Percentiles rank a stretch among this genome's conserved stretches.
These are phyloP conservation scores for Magnaporthales sp. DNA, from an alignment of 2,329 filamentous ascomycete genomes.

Conservation along the genomic window DNA sequence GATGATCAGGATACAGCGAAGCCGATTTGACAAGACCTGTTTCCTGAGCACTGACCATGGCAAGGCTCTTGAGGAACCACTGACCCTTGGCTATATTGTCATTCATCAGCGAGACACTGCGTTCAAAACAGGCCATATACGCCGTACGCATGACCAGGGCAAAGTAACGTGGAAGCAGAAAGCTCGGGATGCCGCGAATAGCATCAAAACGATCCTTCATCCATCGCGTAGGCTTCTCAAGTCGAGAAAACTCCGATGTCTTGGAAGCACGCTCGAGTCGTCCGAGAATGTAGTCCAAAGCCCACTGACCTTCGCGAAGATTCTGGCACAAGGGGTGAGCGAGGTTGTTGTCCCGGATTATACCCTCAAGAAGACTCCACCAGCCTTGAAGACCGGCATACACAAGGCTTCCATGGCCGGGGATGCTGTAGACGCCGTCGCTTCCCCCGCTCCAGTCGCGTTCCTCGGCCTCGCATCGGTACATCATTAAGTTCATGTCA, in stretches of 20 bases:
- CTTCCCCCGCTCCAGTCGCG: conserved; percentile 67
- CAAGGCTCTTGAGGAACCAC: conserved; percentile 78
- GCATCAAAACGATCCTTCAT: conserved; percentile 77
- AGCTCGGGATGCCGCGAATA: conserved; percentile 76
- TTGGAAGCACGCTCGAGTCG: conserved; percentile 67
- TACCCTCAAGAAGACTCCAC: conserved; percentile 84
- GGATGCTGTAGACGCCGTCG: conserved; percentile 85
- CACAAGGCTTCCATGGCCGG: conserved; percentile 73
- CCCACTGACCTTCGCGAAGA: conserved; percentile 84
- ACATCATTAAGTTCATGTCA: conserved; percentile 87
- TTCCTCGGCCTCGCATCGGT: conserved; percentile 84
- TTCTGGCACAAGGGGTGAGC: conserved; percentile 92
- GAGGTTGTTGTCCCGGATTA: conserved; percentile 83
- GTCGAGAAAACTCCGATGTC: conserved; percentile 49
- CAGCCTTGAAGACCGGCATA: conserved; percentile 98
- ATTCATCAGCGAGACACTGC: conserved; percentile 70
- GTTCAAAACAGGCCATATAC: conserved; percentile 75
- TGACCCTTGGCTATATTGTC: conserved; percentile 72
- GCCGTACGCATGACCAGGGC: conserved; percentile 80
- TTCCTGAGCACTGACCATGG: conserved; percentile 87
- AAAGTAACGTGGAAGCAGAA: conserved; percentile 88
- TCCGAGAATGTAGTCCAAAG: conserved; percentile 76
- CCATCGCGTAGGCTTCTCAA: conserved; percentile 66
- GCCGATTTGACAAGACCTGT: conserved; percentile 84
- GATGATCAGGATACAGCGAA: conserved; percentile 78